Evolutionary conservation across 306 rosid genomes (phyloP).

Genomic region (Prosopis cineraria): DNA sequence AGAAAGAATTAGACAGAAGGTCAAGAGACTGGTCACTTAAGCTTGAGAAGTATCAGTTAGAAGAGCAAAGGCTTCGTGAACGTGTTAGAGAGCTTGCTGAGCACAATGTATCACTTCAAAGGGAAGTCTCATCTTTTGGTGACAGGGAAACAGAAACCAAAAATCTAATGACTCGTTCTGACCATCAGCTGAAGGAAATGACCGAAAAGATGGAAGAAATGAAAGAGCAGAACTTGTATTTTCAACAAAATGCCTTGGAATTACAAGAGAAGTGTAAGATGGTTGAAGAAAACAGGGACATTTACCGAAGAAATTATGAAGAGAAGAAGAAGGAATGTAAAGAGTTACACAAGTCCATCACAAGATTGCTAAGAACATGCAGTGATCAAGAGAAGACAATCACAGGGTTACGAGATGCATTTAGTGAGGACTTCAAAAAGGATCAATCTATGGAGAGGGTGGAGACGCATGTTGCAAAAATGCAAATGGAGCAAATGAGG

Average conservation of each 20-base stretch:
- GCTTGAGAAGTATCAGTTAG: constrained; percentile 85
- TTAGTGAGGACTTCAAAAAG: constrained; percentile 50
- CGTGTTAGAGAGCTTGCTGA: constrained; percentile 99
- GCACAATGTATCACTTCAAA: constrained; percentile 92
- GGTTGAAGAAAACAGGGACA: constrained; percentile 60
- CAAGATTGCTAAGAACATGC: constrained; percentile 80
- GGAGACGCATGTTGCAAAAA: constrained; percentile 58
- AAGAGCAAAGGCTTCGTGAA: constrained; percentile 92
- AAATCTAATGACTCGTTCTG: constrained; percentile 51
- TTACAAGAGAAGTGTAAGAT: constrained; percentile 63
- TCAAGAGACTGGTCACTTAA: constrained; percentile 92
- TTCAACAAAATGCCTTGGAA: constrained; percentile 58
- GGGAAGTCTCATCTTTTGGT: constrained; percentile 73
- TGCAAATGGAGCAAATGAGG: constrained; percentile 86
- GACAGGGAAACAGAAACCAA: constrained; percentile 73
- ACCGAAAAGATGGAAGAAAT: constrained; percentile 55
- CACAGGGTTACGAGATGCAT: constrained; percentile 63
- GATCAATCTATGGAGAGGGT: constrained; percentile 54
- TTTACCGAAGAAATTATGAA: constrained; percentile 60
- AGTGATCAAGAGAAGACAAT: constrained; percentile 92
- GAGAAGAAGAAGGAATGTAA: constrained; percentile 86
- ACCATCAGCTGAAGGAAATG: constrained; percentile 63
- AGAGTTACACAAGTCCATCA: constrained; percentile 72
- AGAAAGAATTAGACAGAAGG: constrained; percentile 94
- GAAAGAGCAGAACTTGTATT: constrained; percentile 57